A percentile compares a stretch with the other conserved stretches of the same genome.
Evolutionary conservation across 148 eudicot genomes (phyloP).

Genomic region (Dysphania ambrosioides): DNA sequence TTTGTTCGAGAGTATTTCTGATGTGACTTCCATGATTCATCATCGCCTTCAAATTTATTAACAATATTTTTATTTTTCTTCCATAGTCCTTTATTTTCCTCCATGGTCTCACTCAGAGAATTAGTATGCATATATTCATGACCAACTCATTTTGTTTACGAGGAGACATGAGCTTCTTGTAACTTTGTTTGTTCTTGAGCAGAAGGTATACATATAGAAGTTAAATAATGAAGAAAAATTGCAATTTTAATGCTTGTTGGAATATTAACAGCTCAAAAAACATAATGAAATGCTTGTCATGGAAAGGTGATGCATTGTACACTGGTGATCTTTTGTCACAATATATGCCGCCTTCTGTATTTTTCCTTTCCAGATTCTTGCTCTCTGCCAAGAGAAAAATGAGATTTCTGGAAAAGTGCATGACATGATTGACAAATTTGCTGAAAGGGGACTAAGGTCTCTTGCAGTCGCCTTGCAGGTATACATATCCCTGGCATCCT

Average conservation of each 20-base stretch:
- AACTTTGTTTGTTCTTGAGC: not conserved
- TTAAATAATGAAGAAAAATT: not conserved
- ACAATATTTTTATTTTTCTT: not conserved
- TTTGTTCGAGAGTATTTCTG: not conserved
- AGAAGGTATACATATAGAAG: not conserved
- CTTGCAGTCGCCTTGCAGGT: constrained; percentile 75
- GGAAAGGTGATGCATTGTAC: not conserved
- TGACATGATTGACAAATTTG: constrained; percentile 58
- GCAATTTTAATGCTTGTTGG: not conserved
- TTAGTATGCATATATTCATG: not conserved
- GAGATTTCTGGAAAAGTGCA: constrained; percentile 54
- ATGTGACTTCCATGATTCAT: not conserved
- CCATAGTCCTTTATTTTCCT: not conserved
- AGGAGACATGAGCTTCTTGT: not conserved
- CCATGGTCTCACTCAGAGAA: not conserved
- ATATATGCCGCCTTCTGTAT: not conserved
- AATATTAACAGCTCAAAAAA: not conserved
- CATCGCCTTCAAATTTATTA: not conserved
- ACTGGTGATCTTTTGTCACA: not conserved
- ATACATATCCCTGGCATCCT: not conserved
- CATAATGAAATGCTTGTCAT: not conserved
- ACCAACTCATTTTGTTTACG: not conserved
- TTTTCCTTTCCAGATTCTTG: constrained; percentile 47
- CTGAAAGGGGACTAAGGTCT: constrained; percentile 71
- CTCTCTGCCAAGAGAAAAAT: constrained; percentile 52